Base-by-base conservation (phyloP, 2,329 filamentous ascomycete species). In the Talaromyces sp. region DNA sequence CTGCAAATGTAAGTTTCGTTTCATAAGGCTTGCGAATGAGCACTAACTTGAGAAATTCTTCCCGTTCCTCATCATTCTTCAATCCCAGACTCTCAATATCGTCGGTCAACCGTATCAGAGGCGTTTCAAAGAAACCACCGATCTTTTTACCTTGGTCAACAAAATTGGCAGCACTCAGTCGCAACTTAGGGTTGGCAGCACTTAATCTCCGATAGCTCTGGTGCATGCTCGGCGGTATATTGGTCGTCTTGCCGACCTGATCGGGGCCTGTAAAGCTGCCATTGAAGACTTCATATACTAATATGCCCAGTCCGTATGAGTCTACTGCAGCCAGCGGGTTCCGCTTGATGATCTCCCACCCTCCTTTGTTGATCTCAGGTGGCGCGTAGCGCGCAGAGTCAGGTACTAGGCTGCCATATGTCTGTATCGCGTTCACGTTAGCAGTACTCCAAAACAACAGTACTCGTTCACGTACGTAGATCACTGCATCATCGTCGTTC, bases 251-350 rank as follows among this genome's bases (percentile, higher is more conserved):
- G 11, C 90, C 89, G 50, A 92, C 86, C 77, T 97, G 92, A 66
- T 96, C 92, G 41, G 84, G 81, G 9, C 90, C 89, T 6, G 82
- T 83, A 73, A 92, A 97, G 70, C 87, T 86, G 57, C 93, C 92
- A 76, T 96, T 98, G 79, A 97, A 99, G 1, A 91, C 90, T 76
- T 99, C 95, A 68, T 89, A 94, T 35, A 98, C 87, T 61, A 98
- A 78, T 1, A 89, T 88, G 13, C 93, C 95, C 71, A 92, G 91
- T 70, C 90, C 89, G 74, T 95, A 98, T 0, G 95, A 88, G 76
- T 99, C 95, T 0, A 95, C 86, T 0, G 93, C 93, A 63, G 89
- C 85, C 64, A 92, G 83, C 0, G 92, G 93, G 70, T 90, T 88
- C 72, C 89, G 88, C 78, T 96, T 96, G 71, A 98, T 91, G 3